Evolutionary conservation across 768 basidiomycete genomes (phyloP), one percentile per base, ranked within the genome.

Genomic region (Heimioporus sp.): DNA sequence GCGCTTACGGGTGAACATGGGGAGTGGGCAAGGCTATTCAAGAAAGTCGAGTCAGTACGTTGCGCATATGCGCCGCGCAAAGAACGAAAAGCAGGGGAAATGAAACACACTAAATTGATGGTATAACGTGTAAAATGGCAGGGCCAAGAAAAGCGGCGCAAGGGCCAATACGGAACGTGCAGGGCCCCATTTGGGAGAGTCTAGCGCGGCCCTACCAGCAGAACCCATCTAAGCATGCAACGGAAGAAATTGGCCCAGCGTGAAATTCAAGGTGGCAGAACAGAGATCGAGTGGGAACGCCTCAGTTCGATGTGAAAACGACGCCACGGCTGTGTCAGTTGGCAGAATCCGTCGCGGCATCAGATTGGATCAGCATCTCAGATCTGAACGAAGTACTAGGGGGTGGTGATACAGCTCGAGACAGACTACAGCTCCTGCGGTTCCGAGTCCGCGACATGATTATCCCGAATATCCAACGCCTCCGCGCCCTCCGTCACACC

Each of bases 1-100:
- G 21, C 16, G 58, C 80, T 67, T 63, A 86, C 83, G 80, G 65
- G 24, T 77, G 76, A 10, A 76, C 71, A 31, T 82, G 66, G 5
- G 86, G 83, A 19, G 70, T 65, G 11, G 86, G 85, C 35, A 87
- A 72, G n/a, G 70, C 86, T 87, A 51, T 35, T 12, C 13, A 44
- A 13, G 15, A 32, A 35, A 43, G 10, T 31, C 36, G 34, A 20
- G 32, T 66, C 9, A 64, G 46, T 15, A 31, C 1, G 28, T 5
- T n/a, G n/a, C n/a, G 43, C 34, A 7, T 17, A 35, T 20, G 10
- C 28, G 17, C 11, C 11, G 19, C 16, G 36, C 13, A 50, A 41
- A 1, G 15, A n/a, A 34, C 34, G 1, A 8, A 4, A 9, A 7
- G 19, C 24, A 28, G 24, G 24, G 24, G 5, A 28, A 42, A 37